A percentile compares a stretch with the other conserved stretches of the same genome.
phyloP scores from a whole-genome alignment of 2,329 filamentous ascomycete species.

The Penicillium fuscoglaucum region DNA sequence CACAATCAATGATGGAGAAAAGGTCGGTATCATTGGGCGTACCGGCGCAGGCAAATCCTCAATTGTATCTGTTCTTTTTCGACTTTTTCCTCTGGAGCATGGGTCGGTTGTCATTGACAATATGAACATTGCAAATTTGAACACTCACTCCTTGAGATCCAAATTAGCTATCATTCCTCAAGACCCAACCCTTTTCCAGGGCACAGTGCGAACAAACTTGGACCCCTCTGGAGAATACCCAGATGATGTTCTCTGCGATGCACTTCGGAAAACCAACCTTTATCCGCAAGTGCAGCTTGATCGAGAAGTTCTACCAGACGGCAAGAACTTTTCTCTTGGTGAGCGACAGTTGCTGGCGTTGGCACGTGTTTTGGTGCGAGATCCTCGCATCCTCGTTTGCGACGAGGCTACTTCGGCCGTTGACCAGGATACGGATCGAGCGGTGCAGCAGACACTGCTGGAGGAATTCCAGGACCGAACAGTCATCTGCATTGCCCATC shows the following conservation, averaged over 20 bases:
- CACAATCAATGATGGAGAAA: background rate
- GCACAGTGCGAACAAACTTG: background rate
- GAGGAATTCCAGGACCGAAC: background rate
- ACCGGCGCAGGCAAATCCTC: background rate
- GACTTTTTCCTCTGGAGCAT: background rate
- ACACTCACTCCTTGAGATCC: background rate
- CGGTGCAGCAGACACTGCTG: background rate
- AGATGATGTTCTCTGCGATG: background rate
- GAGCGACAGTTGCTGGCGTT: background rate
- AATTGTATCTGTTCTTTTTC: background rate
- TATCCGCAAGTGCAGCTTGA: background rate
- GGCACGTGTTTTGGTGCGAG: background rate
- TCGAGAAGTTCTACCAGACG: background rate
- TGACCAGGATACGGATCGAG: background rate
- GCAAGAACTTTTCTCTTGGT: background rate
- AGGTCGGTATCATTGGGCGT: background rate
- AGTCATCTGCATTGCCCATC: background rate
- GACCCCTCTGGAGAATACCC: background rate
- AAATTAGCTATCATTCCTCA: background rate
- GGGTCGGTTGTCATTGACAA: background rate
- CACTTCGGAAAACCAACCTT: background rate
- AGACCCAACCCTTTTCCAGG: background rate
- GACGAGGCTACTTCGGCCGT: background rate
- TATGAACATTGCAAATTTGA: background rate
- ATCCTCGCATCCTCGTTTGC: background rate